Base-by-base conservation (phyloP, 2,329 filamentous ascomycete species). In the Helotiales sp. region DNA sequence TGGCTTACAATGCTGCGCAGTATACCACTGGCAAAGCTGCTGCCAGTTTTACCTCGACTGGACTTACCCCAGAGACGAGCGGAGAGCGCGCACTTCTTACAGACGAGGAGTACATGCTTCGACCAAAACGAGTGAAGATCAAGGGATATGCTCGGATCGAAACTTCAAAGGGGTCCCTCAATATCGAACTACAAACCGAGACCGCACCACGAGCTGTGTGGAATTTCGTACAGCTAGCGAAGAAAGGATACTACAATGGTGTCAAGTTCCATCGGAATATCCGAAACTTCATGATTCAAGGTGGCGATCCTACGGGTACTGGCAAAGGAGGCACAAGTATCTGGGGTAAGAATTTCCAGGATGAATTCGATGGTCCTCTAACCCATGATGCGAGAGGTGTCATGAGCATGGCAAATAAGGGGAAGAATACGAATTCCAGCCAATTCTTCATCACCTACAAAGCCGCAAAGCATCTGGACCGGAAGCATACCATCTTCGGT, bases 401-500 rank as follows among this genome's bases (percentile, higher is more conserved):
- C 0, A 77, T 96, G 28, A 93, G 91, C 72, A 99, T 99, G 96
- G 96, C 96, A 47, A 99, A 99, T 80, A 99, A 99, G 78, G 96
- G 96, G 66, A 97, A 97, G 77, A 95, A 97, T 77, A 98, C 95
- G 24, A 99, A 99, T 80, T 96, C 92, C 8, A 93, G 89, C 73
- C 96, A 99, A 79, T 99, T 90, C 77, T 99, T 98, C 83, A 91
- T 99, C 76, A 92, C 91, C 0, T 99, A 99, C 79, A 90, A 93
- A 60, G 84, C 91, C 0, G 88, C 90, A 0, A 89, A 91, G 70
- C 96, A 99, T 80, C 86, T 99, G 0, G 93, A 99, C 79, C 87
- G 90, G 67, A 99, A 99, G 77, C 96, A 99, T 80, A 98, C 96
- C n/a, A 92, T 99, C 47, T 99, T 99, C 75, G 96, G 91, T 1